Evolutionary conservation across 495 filamentous ascomycete genomes (phyloP), one percentile per base, ranked within the genome.

Genomic region (Tuber melanosporum): DNA sequence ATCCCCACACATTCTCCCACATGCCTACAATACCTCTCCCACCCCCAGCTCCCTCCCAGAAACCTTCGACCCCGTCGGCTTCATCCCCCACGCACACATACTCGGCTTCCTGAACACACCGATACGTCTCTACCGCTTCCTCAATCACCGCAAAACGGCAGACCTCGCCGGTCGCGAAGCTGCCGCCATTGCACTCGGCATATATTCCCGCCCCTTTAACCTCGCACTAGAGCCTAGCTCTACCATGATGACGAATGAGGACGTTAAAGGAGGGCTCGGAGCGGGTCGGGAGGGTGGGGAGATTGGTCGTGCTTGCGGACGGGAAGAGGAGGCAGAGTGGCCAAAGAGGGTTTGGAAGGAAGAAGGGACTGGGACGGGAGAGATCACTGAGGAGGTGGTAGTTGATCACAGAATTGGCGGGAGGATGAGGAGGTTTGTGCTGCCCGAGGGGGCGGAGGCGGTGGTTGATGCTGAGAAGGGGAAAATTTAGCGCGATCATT

Each of bases 91-190:
- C 84, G 95, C 95, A 0, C 94, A 98, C 83, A 88, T 98, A 72
- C 92, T 99, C 43, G 95, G 95, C 76, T 96, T 99, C 86, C 85
- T 94, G 71, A 95, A 96, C 85, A 98, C 94, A 0, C 93, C 93
- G 0, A 92, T 90, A 78, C 90, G 95, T 49, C 83, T 98, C 73
- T 92, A 92, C 82, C 93, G 95, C 70, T 99, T 93, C 88, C 87
- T 99, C 62, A 97, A 90, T 83, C 91, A 93, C 71, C 92, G 96
- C 20, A 84, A 89, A 69, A 87, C 97, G 26, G 96, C 96, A 69
- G 95, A 99, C 81, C 87, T 89, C 8, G 91, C 97, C 74, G 96
- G 95, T 69, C 91, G 93, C n/a, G 89, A 97, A 71, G 92, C 94
- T 46, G 96, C 95, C 1, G 91, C 92, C 49, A 88, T 92, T 36